phyloP scores from a whole-genome alignment of 108 stramenopile genomes.

The Nannochloropsis oceanica region DNA sequence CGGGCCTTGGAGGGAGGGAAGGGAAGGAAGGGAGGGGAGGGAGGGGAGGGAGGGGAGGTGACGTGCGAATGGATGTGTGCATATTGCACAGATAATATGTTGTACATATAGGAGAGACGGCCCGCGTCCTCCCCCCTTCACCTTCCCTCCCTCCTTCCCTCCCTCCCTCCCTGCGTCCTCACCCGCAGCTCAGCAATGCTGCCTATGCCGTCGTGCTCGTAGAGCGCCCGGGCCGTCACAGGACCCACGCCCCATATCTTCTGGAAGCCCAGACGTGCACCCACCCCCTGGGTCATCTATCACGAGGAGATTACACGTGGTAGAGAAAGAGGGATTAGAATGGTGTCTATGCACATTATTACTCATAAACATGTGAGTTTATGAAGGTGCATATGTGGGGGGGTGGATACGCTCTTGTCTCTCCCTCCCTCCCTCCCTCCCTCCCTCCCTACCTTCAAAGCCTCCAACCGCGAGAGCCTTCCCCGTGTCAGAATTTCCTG shows the following conservation, averaged over 20 bases:
- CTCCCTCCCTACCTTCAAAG: not conserved
- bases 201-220: not conserved
- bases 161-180: not conserved
- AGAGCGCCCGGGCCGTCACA: not conserved
- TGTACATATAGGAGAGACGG: not conserved
- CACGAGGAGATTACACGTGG: no score
- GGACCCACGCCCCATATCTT: slow-evolving; percentile 9
- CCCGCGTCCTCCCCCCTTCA: not conserved
- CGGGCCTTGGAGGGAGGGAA: not conserved
- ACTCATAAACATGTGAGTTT: no score
- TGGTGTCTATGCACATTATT: no score
- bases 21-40: not conserved
- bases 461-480: not conserved
- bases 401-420: not conserved
- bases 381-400: no score
- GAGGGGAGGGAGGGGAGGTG: not conserved
- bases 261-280: not conserved
- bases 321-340: no score
- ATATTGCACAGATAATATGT: no score
- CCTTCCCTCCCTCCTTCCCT: not conserved
- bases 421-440: not conserved
- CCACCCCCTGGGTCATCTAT: not conserved
- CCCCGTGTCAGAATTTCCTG: not conserved
- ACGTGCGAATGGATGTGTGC: no score
- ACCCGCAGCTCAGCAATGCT: not conserved